phyloP scores from a whole-genome alignment of 306 rosid species.

The Casuarina cunninghamiana region DNA sequence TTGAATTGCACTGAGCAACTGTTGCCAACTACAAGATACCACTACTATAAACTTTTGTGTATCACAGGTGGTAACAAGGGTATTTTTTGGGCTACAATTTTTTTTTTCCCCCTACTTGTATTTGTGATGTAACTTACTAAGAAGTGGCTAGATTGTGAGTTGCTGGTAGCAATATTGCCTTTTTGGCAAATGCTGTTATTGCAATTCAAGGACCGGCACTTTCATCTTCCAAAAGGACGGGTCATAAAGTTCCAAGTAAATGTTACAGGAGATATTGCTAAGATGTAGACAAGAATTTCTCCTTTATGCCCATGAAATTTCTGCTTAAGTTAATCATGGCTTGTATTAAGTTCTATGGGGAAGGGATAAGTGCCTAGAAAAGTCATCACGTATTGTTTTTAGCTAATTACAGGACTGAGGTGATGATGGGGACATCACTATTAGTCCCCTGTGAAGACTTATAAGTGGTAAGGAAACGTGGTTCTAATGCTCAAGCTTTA shows the following conservation, averaged over 20 bases:
- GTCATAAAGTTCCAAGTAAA: too few relatives aligned
- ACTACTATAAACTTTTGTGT: neutral
- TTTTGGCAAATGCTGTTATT: too few relatives aligned
- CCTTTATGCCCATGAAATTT: neutral
- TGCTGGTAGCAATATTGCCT: too few relatives aligned
- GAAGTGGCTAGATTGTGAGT: too few relatives aligned
- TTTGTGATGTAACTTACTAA: too few relatives aligned
- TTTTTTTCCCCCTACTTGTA: too few relatives aligned
- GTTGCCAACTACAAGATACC: neutral
- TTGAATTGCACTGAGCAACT: neutral
- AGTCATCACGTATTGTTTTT: neutral
- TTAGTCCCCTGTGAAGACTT: neutral
- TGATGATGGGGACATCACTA: slow-evolving; percentile 14
- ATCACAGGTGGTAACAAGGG: too few relatives aligned
- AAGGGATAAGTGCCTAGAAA: neutral
- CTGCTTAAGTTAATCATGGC: neutral
- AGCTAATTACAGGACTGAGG: slow-evolving; percentile 5
- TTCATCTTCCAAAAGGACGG: too few relatives aligned
- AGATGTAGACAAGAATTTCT: neutral
- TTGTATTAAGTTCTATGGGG: neutral
- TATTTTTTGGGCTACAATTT: too few relatives aligned
- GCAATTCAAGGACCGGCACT: too few relatives aligned
- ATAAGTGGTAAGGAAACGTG: neutral
- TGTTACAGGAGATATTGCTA: too few relatives aligned
- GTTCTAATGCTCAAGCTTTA: slow-evolving; percentile 1